These are phyloP conservation scores for Mucor indicus DNA, from an alignment of 371 early-diverging fungal genomes.

Conservation along the genomic window DNA sequence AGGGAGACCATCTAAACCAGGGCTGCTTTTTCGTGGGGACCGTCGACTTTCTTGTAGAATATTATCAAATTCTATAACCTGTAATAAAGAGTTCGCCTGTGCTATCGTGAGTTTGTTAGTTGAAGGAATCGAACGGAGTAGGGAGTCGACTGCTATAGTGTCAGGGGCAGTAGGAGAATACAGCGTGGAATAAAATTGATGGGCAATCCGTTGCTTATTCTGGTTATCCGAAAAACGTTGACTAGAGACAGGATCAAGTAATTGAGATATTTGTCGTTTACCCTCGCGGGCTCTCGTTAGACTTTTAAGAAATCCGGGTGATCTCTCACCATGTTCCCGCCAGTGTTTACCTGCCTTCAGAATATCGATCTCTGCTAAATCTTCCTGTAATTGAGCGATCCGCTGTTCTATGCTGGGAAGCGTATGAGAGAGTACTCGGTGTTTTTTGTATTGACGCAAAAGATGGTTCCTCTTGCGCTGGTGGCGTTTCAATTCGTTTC, in stretches of 20 bases:
- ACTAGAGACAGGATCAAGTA: neutral
- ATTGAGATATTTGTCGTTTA: neutral
- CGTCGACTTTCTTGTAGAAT: neutral
- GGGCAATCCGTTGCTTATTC: neutral
- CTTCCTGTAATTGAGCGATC: slow-evolving; percentile 1
- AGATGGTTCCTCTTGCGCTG: neutral
- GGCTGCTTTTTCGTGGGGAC: neutral
- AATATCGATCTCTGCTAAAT: neutral
- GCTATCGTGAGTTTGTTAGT: neutral
- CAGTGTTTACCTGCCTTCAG: neutral
- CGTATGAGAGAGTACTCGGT: neutral
- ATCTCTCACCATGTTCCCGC: slow-evolving; percentile 5
- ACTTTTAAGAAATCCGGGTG: slow-evolving; percentile 5
- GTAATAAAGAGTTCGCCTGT: neutral
- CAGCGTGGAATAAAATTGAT: neutral
- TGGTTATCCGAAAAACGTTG: neutral
- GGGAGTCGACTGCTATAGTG: neutral
- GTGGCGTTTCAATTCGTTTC: neutral
- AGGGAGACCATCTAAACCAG: slow-evolving; percentile 1
- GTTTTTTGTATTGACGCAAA: neutral
- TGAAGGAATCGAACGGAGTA: neutral
- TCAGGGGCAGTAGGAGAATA: neutral
- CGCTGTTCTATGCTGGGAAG: neutral
- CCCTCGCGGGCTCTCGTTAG: neutral
- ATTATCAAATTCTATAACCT: neutral